These are phyloP conservation scores for Talaromyces thailandensis DNA, from an alignment of 495 filamentous ascomycete genomes.

Conservation along the genomic window DNA sequence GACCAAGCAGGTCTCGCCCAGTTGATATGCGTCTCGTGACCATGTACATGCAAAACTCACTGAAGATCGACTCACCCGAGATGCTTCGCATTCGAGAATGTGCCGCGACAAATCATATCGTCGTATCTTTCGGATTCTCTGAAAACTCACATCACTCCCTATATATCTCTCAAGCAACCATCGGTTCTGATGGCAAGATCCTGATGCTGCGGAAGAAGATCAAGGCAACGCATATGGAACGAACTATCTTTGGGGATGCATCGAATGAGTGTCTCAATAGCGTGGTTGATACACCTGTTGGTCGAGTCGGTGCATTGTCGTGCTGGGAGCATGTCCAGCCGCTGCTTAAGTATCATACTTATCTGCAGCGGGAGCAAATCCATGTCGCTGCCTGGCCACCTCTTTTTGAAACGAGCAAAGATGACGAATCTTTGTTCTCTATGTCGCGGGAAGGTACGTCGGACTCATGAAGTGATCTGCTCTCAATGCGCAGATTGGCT, in stretches of 20 bases:
- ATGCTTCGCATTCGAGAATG: constrained; percentile 34
- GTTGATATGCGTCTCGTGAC: constrained; percentile 33
- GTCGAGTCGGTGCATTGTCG: constrained; percentile 35
- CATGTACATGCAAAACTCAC: constrained; percentile 43
- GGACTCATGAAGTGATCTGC: not conserved
- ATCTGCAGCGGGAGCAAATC: constrained; percentile 39
- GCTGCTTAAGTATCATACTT: constrained; percentile 49
- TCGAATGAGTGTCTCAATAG: constrained; percentile 28
- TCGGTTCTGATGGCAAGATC: constrained; percentile 36
- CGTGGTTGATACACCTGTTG: constrained; percentile 35
- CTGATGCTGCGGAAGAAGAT: constrained; percentile 41
- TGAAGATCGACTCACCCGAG: constrained; percentile 31
- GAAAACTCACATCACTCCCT: constrained; percentile 38
- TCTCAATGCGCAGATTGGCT: not conserved
- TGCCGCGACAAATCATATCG: constrained; percentile 34
- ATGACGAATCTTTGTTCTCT: constrained; percentile 17
- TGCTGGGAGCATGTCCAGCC: constrained; percentile 57
- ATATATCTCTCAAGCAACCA: constrained; percentile 50
- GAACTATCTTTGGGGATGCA: constrained; percentile 51
- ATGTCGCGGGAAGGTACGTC: constrained; percentile 30
- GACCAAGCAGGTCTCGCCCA: constrained; percentile 27
- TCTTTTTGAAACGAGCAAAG: constrained; percentile 15
- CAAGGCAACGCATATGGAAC: constrained; percentile 56
- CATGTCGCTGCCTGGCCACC: constrained; percentile 54
- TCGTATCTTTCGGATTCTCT: constrained; percentile 45